Conservation (phyloP, 768 basidiomycete species). For the Naganishia vaughanmartiniae region DNA sequence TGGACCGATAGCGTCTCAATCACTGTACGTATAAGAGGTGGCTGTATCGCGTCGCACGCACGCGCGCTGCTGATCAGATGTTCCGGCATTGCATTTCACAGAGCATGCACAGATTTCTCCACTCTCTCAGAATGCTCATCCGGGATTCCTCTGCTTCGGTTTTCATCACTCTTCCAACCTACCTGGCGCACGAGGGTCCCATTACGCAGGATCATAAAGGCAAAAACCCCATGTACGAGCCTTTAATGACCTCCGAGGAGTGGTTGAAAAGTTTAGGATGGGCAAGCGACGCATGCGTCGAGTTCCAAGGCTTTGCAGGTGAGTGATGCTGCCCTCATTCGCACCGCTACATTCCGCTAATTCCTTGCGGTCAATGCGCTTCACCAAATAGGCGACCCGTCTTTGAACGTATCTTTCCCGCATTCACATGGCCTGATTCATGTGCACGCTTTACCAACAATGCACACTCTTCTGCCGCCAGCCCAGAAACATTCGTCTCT, state of each 20-base stretch:
- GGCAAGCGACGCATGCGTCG: constrained; percentile 72
- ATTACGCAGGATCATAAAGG: constrained; percentile 25
- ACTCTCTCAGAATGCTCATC: constrained; percentile 61
- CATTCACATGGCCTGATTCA: constrained; percentile 81
- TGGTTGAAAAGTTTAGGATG: constrained; percentile 79
- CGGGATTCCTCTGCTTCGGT: constrained; percentile 58
- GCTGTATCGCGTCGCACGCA: neutral
- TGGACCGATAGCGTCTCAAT: constrained; percentile 43
- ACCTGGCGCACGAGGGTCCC: constrained; percentile 55
- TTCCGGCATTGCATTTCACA: constrained; percentile 33
- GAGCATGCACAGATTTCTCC: constrained; percentile 67
- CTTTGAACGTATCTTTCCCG: constrained; percentile 69
- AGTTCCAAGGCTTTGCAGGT: constrained; percentile 77
- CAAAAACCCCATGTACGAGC: constrained; percentile 21
- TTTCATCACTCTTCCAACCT: constrained; percentile 65
- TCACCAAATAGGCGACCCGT: constrained; percentile 58
- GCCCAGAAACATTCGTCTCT: constrained; percentile 80
- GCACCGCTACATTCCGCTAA: neutral
- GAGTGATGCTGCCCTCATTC: constrained; percentile 40
- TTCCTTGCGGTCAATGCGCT: neutral
- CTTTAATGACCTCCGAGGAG: constrained; percentile 53
- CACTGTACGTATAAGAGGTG: neutral
- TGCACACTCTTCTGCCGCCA: constrained; percentile 69
- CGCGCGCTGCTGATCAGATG: neutral
- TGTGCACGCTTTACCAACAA: constrained; percentile 71